Conservation (phyloP, 2,329 filamentous ascomycete species). For the Fusarium clavum region DNA sequence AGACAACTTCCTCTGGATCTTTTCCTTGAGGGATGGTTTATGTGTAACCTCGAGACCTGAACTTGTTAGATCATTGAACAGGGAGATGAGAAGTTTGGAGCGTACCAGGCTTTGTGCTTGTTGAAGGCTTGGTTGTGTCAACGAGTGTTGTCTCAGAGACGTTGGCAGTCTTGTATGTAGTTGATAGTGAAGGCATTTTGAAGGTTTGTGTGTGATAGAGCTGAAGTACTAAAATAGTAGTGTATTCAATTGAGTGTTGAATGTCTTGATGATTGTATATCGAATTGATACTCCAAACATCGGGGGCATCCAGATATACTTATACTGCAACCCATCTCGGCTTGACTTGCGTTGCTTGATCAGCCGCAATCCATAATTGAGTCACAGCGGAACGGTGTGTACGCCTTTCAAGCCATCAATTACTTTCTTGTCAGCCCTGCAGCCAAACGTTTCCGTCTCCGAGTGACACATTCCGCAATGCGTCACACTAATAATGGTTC, state of each 20-base stretch:
- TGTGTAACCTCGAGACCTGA: conserved; percentile 9
- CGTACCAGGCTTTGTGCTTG: conserved; percentile 37
- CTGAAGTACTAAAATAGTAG: not conserved
- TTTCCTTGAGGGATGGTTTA: conserved; percentile 40
- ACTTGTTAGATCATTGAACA: conserved; percentile 4
- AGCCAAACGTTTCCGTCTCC: conserved; percentile 23
- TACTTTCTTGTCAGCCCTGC: conserved; percentile 36
- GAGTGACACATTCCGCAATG: conserved; percentile 38
- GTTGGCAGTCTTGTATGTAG: conserved; percentile 37
- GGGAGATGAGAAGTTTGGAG: not conserved
- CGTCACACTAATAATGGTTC: not conserved
- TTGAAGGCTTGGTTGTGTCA: conserved; percentile 28
- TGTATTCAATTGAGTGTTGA: not conserved
- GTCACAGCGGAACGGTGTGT: conserved; percentile 33
- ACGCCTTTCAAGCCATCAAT: conserved; percentile 2
- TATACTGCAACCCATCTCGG: conserved; percentile 23
- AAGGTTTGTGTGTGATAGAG: not conserved
- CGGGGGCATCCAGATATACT: conserved; percentile 24
- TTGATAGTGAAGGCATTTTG: conserved; percentile 38
- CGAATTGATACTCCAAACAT: not conserved
- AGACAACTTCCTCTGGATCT: conserved; percentile 40
- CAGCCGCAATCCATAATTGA: conserved; percentile 23
- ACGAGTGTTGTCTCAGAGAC: conserved; percentile 44
- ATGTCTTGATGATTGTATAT: conserved; percentile 9
- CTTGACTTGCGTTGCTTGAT: not conserved